A percentile compares a stretch with the other conserved stretches of the same genome.
These are phyloP conservation scores for Blastobotrys raffinosifermentans DNA, from an alignment of 1,139 yeast genomes.

Conservation along the genomic window DNA sequence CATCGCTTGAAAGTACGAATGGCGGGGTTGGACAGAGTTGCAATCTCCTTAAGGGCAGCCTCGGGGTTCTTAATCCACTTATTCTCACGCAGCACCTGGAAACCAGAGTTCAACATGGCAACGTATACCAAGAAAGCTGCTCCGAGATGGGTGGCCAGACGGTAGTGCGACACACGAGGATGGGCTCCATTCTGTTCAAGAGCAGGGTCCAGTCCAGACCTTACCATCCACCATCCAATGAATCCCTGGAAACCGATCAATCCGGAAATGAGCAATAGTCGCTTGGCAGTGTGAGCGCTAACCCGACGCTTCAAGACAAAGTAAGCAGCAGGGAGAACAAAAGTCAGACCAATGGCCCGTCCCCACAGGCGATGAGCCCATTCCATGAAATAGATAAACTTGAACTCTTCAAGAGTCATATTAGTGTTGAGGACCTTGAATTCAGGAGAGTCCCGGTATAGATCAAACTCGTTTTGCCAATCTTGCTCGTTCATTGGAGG, in stretches of 20 bases:
- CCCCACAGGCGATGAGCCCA: conserved; percentile 96
- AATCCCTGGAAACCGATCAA: conserved; percentile 89
- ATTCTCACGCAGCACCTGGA: conserved; percentile 74
- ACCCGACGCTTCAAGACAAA: conserved; percentile 64
- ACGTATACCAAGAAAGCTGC: conserved; percentile 86
- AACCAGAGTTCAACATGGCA: conserved; percentile 87
- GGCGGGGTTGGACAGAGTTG: conserved; percentile 53
- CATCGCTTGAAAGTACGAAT: conserved; percentile 51
- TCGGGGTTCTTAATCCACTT: conserved; percentile 58
- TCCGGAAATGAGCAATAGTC: conserved; percentile 66
- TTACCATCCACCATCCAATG: conserved; percentile 99
- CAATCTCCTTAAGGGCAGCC: conserved; percentile 44
- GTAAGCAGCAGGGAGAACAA: conserved; percentile 79
- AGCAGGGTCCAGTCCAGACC: conserved; percentile 84
- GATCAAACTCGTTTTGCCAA: conserved; percentile 79
- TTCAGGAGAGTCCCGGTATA: conserved; percentile 85
- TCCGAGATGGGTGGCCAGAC: conserved; percentile 90
- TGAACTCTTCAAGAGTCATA: conserved; percentile 87
- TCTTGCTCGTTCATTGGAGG: conserved; percentile 78
- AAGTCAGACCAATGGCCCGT: conserved; percentile 76
- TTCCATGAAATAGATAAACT: conserved; percentile 94
- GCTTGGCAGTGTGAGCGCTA: conserved; percentile 60
- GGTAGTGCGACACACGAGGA: conserved; percentile 94
- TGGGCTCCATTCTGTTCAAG: conserved; percentile 69
- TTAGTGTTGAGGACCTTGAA: conserved; percentile 84